Evolutionary conservation across 192 early-diverging fungal genomes (phyloP).

Genomic region (Gryganskiella cystojenkinii): DNA sequence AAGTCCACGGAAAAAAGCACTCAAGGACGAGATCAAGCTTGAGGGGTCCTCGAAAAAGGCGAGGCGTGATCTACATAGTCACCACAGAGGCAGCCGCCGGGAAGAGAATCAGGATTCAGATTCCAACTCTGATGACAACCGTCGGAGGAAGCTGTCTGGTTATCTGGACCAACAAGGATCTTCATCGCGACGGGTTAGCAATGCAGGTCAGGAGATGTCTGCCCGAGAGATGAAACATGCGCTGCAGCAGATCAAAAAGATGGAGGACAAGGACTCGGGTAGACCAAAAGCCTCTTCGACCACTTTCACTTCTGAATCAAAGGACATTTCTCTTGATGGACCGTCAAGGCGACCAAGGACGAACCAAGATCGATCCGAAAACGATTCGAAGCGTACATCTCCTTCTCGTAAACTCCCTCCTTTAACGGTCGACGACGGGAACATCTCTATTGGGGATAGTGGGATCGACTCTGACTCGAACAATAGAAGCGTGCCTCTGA

Average conservation of each 20-base stretch:
- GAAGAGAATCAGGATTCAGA: constrained; percentile 21
- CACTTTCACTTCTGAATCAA: too few relatives aligned
- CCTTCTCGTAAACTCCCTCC: too few relatives aligned
- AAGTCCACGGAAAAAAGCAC: constrained; percentile 34
- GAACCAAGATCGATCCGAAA: too few relatives aligned
- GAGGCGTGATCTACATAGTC: constrained; percentile 10
- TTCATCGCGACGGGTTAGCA: constrained; percentile 14
- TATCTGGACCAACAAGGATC: constrained; percentile 14
- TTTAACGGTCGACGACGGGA: constrained; percentile 25
- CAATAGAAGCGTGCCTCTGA: constrained; percentile 15
- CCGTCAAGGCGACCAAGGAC: too few relatives aligned
- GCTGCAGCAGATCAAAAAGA: constrained; percentile 35
- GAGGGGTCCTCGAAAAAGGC: constrained; percentile 43
- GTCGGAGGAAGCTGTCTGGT: constrained; percentile 26
- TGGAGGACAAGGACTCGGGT: constrained; percentile 33
- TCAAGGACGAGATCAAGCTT: constrained; percentile 12
- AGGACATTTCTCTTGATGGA: too few relatives aligned
- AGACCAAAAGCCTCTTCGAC: too few relatives aligned
- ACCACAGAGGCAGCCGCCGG: not conserved
- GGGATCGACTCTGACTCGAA: constrained; percentile 53
- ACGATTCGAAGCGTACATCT: too few relatives aligned
- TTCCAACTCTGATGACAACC: constrained; percentile 41
- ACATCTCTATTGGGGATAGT: constrained; percentile 49
- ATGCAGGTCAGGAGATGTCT: constrained; percentile 23
- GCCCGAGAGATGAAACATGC: constrained; percentile 46